Evolutionary conservation across 2,329 filamentous ascomycete species (phyloP), one percentile per base, ranked within the genome.

Genomic region (Laburnicola sp.): DNA sequence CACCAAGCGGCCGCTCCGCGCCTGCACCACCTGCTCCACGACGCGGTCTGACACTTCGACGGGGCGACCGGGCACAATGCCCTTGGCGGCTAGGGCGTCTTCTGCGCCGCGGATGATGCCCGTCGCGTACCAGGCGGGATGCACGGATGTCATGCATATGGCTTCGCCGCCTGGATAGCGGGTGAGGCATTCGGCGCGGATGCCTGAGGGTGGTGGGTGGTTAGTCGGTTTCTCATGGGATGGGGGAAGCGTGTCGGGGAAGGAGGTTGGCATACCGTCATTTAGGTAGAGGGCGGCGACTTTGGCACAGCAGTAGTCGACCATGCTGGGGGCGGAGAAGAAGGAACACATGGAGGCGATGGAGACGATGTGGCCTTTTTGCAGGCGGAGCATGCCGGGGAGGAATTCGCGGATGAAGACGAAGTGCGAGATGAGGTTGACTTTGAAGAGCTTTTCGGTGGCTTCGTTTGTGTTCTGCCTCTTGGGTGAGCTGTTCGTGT

Each of bases 291-390:
- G 42, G 0, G 62, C 65, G 1, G 56, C 68, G 16, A 63, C 51
- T 37, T 70, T 70, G 22, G 60, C 59, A 45, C 59, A 60, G 40
- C 58, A 60, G 51, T 71, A 71, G 49, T 70, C 65, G 9, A 68
- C 49, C 9, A 68, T 28, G 0, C 62, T 60, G 0, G 65, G 54
- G 1, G 48, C 56, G 3, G 62, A 52, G 22, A 62, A 31, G 42
- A 65, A 70, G 5, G 63, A 68, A 1, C 64, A 60, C 63, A 69
- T 67, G 2, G 60, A 65, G 6, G 67, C 65, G 6, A 68, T 63
- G 8, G 57, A 59, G 1, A 70, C 60, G 11, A 70, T 60, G 43
- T 70, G 67, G 5, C 67, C 67, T 46, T 68, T 67, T 25, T 56
- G 61, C 54, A 58, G 56, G 4, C 48, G 49, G 8, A 69, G 50